Percentiles rank a stretch among this genome's conserved stretches.
Evolutionary conservation across 371 early-diverging fungal species (phyloP).

Genomic region (Thermomucor indicae-seudaticae): DNA sequence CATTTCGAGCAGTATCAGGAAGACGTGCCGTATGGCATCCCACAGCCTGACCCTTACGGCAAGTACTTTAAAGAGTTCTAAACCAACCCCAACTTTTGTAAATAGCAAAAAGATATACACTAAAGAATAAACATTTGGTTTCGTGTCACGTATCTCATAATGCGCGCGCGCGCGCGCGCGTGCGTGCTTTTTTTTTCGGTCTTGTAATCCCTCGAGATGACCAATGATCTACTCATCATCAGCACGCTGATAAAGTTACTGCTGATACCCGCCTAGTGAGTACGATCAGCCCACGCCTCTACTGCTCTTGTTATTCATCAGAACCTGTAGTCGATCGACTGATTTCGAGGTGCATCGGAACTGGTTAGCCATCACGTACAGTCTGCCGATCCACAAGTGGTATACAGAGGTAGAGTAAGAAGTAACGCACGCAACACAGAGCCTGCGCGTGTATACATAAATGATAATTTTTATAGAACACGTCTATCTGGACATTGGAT

Average conservation of each 20-base stretch:
- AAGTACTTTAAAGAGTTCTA: conserved; percentile 27
- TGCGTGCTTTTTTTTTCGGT: neutral
- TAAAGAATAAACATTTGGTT: neutral
- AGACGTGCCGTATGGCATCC: conserved; percentile 55
- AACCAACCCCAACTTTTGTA: neutral
- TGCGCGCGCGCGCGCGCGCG: neutral
- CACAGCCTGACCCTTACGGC: conserved; percentile 20
- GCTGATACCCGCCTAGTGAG: conserved; percentile 74
- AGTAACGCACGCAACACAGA: neutral
- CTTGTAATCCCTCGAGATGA: conserved; percentile 8
- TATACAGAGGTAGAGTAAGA: conserved; percentile 71
- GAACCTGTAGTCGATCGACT: conserved; percentile 78
- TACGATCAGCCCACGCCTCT: neutral
- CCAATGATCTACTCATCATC: conserved; percentile 38
- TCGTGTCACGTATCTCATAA: neutral
- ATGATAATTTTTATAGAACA: conserved; percentile 42
- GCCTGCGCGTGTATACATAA: neutral
- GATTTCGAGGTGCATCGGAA: conserved; percentile 99
- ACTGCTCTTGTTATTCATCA: neutral
- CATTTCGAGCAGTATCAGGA: conserved; percentile 92
- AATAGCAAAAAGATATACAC: neutral
- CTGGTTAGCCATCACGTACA: conserved; percentile 94
- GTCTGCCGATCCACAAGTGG: conserved; percentile 81
- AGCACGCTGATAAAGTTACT: conserved; percentile 66
- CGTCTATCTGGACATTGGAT: conserved; percentile 96